Evolutionary conservation across 1,284 basidiomycete genomes (phyloP).

Genomic region (Microstroma glucosiphilum): DNA sequence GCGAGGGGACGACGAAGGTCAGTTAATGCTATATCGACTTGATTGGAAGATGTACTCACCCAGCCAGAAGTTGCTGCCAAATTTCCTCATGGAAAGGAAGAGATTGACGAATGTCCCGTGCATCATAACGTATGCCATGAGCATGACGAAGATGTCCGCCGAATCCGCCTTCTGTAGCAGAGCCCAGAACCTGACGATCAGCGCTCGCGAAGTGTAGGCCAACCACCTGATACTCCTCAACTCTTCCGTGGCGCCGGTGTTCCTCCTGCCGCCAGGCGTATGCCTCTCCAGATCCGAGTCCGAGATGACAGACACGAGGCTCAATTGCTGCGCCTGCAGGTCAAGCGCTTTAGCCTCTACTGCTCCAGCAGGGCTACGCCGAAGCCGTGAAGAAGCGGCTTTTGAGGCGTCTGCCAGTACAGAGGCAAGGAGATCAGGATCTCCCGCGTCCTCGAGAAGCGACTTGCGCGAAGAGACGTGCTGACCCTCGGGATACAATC

Average conservation of each 20-base stretch:
- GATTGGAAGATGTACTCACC: constrained; percentile 12
- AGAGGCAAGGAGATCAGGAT: neutral
- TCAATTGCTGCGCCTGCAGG: neutral
- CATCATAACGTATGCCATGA: constrained; percentile 94
- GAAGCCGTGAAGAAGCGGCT: neutral
- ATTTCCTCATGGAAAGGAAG: constrained; percentile 49
- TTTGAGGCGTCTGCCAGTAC: neutral
- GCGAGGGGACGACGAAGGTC: neutral
- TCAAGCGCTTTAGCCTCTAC: neutral
- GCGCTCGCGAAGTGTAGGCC: constrained; percentile 39
- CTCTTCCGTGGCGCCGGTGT: constrained; percentile 26
- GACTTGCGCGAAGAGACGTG: neutral
- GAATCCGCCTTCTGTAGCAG: constrained; percentile 64
- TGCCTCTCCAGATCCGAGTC: neutral
- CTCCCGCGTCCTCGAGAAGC: constrained; percentile 5
- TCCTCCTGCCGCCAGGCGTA: constrained; percentile 3
- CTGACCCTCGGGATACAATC: constrained; percentile 2
- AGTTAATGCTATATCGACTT: neutral
- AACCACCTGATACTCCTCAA: constrained; percentile 38
- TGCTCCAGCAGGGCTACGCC: neutral
- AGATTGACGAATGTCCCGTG: constrained; percentile 82
- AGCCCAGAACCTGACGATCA: constrained; percentile 46
- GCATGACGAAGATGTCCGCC: constrained; percentile 87
- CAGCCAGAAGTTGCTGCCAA: constrained; percentile 48
- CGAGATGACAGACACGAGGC: constrained; percentile 6